These are phyloP conservation scores for Fallopia convolvulus DNA, from an alignment of 148 eudicot genomes.

Conservation along the genomic window DNA sequence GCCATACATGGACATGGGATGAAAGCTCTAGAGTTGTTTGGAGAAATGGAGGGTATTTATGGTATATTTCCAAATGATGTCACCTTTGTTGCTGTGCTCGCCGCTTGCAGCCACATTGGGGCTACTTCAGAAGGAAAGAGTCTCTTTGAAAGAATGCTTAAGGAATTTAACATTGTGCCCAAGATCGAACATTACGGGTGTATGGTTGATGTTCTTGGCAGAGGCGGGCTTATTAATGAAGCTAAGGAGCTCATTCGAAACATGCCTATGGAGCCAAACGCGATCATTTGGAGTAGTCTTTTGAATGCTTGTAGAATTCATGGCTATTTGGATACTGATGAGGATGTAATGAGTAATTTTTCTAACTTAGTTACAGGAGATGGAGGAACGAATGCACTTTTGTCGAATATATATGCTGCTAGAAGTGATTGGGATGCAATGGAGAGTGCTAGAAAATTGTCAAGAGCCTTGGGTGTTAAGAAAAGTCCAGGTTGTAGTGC, in stretches of 20 bases:
- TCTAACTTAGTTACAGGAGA: conserved; percentile 24
- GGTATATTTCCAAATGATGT: conserved; percentile 27
- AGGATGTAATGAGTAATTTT: conserved; percentile 8
- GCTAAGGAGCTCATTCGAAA: conserved; percentile 26
- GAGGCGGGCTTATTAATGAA: conserved; percentile 30
- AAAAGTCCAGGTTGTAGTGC: conserved; percentile 48
- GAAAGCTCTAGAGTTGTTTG: conserved; percentile 25
- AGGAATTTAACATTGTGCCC: conserved; percentile 19
- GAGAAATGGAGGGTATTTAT: conserved; percentile 15
- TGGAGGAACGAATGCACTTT: conserved; percentile 33
- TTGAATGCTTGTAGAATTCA: conserved; percentile 27
- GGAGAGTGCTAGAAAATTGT: conserved; percentile 25
- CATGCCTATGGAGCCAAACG: conserved; percentile 39
- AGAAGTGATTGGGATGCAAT: conserved; percentile 31
- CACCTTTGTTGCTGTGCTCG: conserved; percentile 33
- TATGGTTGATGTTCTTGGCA: conserved; percentile 32
- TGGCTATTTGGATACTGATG: conserved; percentile 23
- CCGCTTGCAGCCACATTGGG: conserved; percentile 41
- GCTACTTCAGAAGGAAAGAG: conserved; percentile 17
- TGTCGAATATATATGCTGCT: conserved; percentile 38
- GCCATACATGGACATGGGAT: conserved; percentile 25
- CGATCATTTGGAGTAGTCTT: conserved; percentile 29
- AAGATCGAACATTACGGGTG: conserved; percentile 44
- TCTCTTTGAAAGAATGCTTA: conserved; percentile 24
- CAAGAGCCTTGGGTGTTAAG: conserved; percentile 20